Base-by-base conservation (phyloP, 139 green algal species). In the Tetraselmis chui region DNA sequence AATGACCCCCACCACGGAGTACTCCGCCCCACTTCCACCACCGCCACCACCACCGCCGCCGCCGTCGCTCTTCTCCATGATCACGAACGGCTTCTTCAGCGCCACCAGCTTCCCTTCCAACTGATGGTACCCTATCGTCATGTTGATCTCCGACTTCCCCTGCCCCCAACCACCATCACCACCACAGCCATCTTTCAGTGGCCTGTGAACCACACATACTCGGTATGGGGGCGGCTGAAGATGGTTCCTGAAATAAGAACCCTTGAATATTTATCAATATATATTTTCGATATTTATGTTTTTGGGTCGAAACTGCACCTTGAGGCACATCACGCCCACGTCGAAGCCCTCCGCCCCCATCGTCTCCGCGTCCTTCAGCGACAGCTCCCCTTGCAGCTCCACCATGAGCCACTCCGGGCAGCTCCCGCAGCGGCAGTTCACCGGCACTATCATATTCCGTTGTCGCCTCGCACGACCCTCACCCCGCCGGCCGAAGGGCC, bases 121-220 rank as follows among this genome's bases (percentile, higher is more conserved):
- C 74, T 95, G 89, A 77, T 97, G 94, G 81, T 95, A 94, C 1
- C 93, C 94, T 25, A 97, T 90, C 0, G 86, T 93, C 24, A 97
- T 82, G 28, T 91, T 78, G 2, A 96, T 76, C 0, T 82, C 58
- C 0, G 90, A 91, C 75, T 91, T 79, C 30, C 89, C 85, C 89
- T 90, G 85, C n/a, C n/a, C n/a, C n/a, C n/a, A n/a, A n/a, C n/a
- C n/a, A n/a, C n/a, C n/a, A n/a, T n/a, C n/a, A n/a, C n/a, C n/a
- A n/a, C n/a, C n/a, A n/a, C n/a, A n/a, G n/a, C n/a, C n/a, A n/a
- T n/a, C n/a, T n/a, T n/a, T n/a, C n/a, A n/a, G n/a, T n/a, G n/a
- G n/a, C n/a, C n/a, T n/a, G n/a, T n/a, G n/a, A n/a, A n/a, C n/a
- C n/a, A n/a, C n/a, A n/a, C n/a, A n/a, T n/a, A n/a, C n/a, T n/a